Evolutionary conservation across 2,329 filamentous ascomycete species (phyloP).

Genomic region (Apiospora hydei): DNA sequence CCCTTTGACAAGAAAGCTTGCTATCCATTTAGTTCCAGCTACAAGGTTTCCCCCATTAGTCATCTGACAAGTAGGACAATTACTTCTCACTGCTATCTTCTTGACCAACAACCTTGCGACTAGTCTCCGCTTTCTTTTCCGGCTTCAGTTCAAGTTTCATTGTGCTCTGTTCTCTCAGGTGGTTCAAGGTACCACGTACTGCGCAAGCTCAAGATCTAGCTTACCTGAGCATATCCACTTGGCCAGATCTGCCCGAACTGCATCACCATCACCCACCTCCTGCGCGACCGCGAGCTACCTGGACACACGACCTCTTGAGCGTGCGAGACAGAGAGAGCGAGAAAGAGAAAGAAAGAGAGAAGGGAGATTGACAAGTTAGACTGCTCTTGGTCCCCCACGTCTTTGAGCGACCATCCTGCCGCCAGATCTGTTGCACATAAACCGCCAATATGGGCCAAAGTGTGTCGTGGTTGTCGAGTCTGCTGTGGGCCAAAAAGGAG

Average conservation of each 20-base stretch:
- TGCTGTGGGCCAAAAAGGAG: constrained; percentile 95
- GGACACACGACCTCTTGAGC: constrained; percentile 21
- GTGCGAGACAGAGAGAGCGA: neutral
- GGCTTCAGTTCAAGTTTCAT: constrained; percentile 18
- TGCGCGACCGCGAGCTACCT: constrained; percentile 11
- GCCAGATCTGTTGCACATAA: constrained; percentile 31
- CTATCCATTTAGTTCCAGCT: neutral
- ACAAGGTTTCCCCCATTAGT: neutral
- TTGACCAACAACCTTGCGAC: neutral
- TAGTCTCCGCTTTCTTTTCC: constrained; percentile 10
- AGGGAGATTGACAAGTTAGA: neutral
- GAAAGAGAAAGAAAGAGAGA: neutral
- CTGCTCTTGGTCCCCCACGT: neutral
- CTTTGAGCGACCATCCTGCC: neutral
- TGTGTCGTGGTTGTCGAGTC: constrained; percentile 73
- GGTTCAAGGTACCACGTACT: neutral
- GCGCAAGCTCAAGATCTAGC: constrained; percentile 10
- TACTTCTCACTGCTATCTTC: neutral
- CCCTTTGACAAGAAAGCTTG: constrained; percentile 4
- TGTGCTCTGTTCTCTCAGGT: constrained; percentile 10
- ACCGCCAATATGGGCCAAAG: constrained; percentile 64
- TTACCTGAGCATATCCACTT: constrained; percentile 25
- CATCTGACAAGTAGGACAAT: neutral
- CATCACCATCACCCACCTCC: constrained; percentile 10
- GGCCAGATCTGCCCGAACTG: constrained; percentile 23